Evolutionary conservation across 1,284 basidiomycete species (phyloP).

Genomic region (Golubevia pallescens): DNA sequence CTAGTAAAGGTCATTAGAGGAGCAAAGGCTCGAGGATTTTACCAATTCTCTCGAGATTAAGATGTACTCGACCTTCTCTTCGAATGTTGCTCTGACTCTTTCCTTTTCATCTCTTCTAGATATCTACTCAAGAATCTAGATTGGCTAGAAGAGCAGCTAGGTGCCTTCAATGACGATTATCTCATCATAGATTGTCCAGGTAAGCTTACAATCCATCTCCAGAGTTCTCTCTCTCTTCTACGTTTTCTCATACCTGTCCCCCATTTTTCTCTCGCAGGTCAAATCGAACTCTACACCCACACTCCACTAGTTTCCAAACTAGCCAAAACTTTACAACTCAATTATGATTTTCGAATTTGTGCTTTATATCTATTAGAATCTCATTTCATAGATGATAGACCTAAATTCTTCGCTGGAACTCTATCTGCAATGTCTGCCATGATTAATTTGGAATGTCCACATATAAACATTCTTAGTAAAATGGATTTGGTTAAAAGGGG

Average conservation of each 20-base stretch:
- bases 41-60: too few species aligned
- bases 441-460: slow-evolving; percentile 95
- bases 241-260: neutral
- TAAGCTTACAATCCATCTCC: slow-evolving; percentile 64
- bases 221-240: neutral
- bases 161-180: slow-evolving; percentile 94
- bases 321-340: slow-evolving; percentile 68
- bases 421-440: slow-evolving; percentile 98
- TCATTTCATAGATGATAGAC: slow-evolving; percentile 98
- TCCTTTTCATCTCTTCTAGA: slow-evolving; percentile 67
- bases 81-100: too few species aligned
- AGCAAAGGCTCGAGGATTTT: too few species aligned
- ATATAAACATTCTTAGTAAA: slow-evolving; percentile 98
- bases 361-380: slow-evolving; percentile 85
- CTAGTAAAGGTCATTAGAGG: too few species aligned
- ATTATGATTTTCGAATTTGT: slow-evolving; percentile 56
- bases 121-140: slow-evolving; percentile 96
- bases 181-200: slow-evolving; percentile 97
- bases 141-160: slow-evolving; percentile 98
- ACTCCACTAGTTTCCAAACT: slow-evolving; percentile 92
- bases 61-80: too few species aligned
- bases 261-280: slow-evolving; percentile 69
- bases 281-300: slow-evolving; percentile 99
- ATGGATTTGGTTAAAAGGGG: slow-evolving; percentile 92
- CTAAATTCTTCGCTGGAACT: slow-evolving; percentile 99